Percentiles rank a stretch among this genome's conserved stretches.
These are phyloP conservation scores for Tricholomella constricta DNA, from an alignment of 768 basidiomycete genomes.

Conservation along the genomic window DNA sequence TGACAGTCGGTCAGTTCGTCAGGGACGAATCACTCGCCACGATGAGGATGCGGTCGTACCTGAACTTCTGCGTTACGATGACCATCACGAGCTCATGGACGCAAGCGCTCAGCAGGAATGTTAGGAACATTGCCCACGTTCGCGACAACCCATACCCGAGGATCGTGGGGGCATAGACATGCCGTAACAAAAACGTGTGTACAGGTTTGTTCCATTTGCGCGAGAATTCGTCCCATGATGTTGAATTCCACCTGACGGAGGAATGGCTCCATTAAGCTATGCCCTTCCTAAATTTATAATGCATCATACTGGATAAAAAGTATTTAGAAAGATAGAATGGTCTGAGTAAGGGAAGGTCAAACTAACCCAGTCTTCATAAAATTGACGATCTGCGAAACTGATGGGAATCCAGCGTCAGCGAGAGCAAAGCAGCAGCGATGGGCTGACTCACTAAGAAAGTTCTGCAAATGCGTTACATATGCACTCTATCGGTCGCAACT, in stretches of 20 bases:
- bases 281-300: too few relatives aligned
- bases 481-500: slow-evolving; percentile 62
- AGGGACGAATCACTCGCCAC: too few relatives aligned
- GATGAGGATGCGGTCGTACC: slow-evolving; percentile 52
- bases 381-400: slow-evolving; percentile 96
- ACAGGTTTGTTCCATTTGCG: slow-evolving; percentile 99
- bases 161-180: slow-evolving; percentile 93
- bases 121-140: slow-evolving; percentile 85
- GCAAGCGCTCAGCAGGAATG: slow-evolving; percentile 87
- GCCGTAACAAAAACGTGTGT: slow-evolving; percentile 88
- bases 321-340: background rate
- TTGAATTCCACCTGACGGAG: slow-evolving; percentile 90
- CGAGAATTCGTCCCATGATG: slow-evolving; percentile 95
- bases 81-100: slow-evolving; percentile 97
- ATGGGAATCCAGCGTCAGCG: slow-evolving; percentile 4
- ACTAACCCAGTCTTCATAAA: slow-evolving; percentile 94
- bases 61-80: slow-evolving; percentile 89
- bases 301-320: slow-evolving; percentile 13
- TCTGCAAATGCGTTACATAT: slow-evolving; percentile 97
- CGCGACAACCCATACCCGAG: slow-evolving; percentile 73
- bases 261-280: too few relatives aligned
- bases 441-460: slow-evolving; percentile 70
- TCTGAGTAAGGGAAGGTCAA: background rate
- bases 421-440: background rate
- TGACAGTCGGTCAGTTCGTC: background rate